Percentiles rank a stretch among this genome's conserved stretches.
phyloP scores from a whole-genome alignment of 2,329 filamentous ascomycete genomes.

The Ophiostoma himal-ulmi region DNA sequence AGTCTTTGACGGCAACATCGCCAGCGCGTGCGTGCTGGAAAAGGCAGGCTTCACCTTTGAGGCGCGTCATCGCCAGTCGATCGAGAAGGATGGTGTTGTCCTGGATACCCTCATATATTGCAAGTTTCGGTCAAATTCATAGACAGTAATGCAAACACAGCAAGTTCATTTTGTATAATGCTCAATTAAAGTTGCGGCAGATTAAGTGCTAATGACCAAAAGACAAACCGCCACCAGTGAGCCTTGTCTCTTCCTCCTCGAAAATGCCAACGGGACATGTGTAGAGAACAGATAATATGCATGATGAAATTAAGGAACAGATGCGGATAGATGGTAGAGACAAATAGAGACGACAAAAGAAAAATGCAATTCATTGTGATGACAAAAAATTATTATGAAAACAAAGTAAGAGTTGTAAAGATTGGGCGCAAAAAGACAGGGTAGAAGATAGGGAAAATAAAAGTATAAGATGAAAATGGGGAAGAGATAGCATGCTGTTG shows the following conservation, averaged over 20 bases:
- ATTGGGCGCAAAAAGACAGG: constrained; percentile 12
- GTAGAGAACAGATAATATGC: not conserved
- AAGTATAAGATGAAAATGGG: constrained; percentile 6
- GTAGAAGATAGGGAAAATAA: constrained; percentile 14
- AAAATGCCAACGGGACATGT: not conserved
- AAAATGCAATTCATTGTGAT: constrained; percentile 17
- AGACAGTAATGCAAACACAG: not conserved
- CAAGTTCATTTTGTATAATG: not conserved
- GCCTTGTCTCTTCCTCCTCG: not conserved
- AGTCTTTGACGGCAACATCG: not conserved
- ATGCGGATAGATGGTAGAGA: not conserved
- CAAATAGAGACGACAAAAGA: not conserved
- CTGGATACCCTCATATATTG: not conserved
- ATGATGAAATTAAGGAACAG: not conserved
- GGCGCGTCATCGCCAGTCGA: constrained; percentile 12
- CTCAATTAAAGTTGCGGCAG: not conserved
- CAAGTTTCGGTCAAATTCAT: not conserved
- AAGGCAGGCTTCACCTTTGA: constrained; percentile 4
- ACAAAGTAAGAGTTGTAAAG: constrained; percentile 12
- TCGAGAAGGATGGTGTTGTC: not conserved
- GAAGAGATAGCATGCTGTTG: constrained; percentile 19
- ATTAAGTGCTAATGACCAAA: not conserved
- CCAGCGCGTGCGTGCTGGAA: not conserved
- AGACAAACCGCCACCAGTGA: not conserved
- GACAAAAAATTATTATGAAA: constrained; percentile 15